Conservation (phyloP, 768 basidiomycete genomes). For the Aureoboletus auriporus region DNA sequence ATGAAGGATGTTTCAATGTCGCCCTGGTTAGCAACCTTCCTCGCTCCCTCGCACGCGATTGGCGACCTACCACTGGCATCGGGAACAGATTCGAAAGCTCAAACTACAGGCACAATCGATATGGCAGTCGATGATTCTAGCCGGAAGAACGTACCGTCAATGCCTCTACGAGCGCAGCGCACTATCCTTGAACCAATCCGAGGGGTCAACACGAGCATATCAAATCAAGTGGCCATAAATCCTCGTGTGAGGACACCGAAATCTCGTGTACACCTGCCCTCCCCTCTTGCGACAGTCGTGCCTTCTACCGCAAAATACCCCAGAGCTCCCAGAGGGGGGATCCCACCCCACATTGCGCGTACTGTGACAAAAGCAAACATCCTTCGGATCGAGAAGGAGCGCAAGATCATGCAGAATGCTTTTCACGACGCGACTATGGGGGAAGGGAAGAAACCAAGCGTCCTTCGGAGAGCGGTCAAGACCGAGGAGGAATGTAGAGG, state of each 20-base stretch:
- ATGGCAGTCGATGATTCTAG: background rate
- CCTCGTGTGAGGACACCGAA: conserved; percentile 2
- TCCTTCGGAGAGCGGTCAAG: conserved; percentile 12
- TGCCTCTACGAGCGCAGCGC: background rate
- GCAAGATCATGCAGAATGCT: conserved; percentile 15
- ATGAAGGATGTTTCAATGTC: background rate
- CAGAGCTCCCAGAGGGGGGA: conserved; percentile 26
- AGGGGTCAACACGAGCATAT: background rate
- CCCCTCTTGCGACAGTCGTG: background rate
- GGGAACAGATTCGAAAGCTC: background rate
- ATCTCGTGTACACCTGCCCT: background rate
- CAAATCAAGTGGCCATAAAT: background rate
- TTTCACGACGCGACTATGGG: conserved; percentile 1
- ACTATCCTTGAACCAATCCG: conserved; percentile 3
- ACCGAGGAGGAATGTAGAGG: background rate
- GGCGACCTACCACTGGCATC: background rate
- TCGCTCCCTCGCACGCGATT: background rate
- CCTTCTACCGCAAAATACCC: conserved; percentile 3
- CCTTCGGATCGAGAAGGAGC: conserved; percentile 22
- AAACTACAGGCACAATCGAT: background rate
- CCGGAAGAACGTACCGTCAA: background rate
- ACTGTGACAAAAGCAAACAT: conserved; percentile 26
- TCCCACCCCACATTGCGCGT: conserved; percentile 30
- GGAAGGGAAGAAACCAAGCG: conserved; percentile 24
- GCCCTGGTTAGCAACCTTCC: conserved; percentile 6